Percentiles rank a stretch among this genome's conserved stretches.
phyloP scores from a whole-genome alignment of 176 grass and related monocot species.

The Triticum dicoccoides region DNA sequence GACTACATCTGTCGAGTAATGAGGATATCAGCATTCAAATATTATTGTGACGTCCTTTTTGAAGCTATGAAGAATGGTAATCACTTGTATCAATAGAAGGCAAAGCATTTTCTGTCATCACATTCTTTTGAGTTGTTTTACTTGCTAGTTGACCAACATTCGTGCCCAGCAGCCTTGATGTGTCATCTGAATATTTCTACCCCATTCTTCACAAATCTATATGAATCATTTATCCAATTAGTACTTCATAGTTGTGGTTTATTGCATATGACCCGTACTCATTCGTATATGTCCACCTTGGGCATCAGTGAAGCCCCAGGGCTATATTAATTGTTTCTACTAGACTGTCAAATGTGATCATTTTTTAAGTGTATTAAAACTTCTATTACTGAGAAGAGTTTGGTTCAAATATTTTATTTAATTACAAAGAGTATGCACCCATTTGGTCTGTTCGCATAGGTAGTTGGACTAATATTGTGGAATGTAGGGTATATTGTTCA shows the following conservation, averaged over 20 bases:
- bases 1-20: slow-evolving; percentile 80
- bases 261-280: background rate
- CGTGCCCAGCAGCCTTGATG: background rate
- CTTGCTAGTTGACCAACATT: background rate
- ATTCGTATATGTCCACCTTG: background rate
- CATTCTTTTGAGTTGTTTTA: background rate
- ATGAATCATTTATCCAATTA: background rate
- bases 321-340: background rate
- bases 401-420: background rate
- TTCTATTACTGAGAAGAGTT: background rate
- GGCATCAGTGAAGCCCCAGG: background rate
- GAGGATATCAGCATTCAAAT: slow-evolving; percentile 86
- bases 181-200: background rate
- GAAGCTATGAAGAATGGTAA: slow-evolving; percentile 99
- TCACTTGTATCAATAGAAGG: background rate
- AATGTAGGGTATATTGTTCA: background rate
- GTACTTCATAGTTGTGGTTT: background rate
- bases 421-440: background rate
- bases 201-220: background rate
- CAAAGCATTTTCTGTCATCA: background rate
- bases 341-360: background rate
- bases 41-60: slow-evolving; percentile 90
- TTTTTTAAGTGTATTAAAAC: background rate
- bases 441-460: background rate
- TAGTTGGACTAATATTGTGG: background rate